These are phyloP conservation scores for Penicillium sp. DNA, from an alignment of 2,329 filamentous ascomycete species.

Conservation along the genomic window DNA sequence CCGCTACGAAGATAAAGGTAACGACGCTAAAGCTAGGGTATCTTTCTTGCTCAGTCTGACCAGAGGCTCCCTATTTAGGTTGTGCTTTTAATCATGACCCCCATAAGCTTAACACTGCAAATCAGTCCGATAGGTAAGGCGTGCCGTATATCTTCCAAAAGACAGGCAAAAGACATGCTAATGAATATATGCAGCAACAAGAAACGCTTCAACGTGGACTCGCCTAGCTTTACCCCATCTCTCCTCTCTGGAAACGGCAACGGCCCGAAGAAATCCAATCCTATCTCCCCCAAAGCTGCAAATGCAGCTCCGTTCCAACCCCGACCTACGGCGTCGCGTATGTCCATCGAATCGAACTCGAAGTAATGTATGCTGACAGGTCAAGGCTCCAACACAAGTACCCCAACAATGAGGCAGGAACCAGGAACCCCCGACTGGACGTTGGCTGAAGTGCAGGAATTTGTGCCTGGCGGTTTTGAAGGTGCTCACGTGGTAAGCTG, in stretches of 20 bases:
- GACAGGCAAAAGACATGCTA: slow-evolving; percentile 1
- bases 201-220: slow-evolving; percentile 90
- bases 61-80: slow-evolving; percentile 38
- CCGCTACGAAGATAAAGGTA: slow-evolving; percentile 82
- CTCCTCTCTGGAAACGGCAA: slow-evolving; percentile 39
- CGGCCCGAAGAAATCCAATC: slow-evolving; percentile 62
- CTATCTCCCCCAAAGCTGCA: slow-evolving; percentile 84
- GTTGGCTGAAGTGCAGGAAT: slow-evolving; percentile 47
- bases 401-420: slow-evolving; percentile 41
- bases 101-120: slow-evolving; percentile 54
- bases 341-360: slow-evolving; percentile 5
- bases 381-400: slow-evolving; percentile 42
- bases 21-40: not conserved
- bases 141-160: not conserved
- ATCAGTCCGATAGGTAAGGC: slow-evolving; percentile 41
- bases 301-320: slow-evolving; percentile 66
- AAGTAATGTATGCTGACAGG: slow-evolving; percentile 21
- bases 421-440: slow-evolving; percentile 44
- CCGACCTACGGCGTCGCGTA: slow-evolving; percentile 42
- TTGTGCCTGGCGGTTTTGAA: slow-evolving; percentile 57
- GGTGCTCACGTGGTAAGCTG: slow-evolving; percentile 47
- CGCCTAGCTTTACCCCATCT: slow-evolving; percentile 85
- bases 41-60: not conserved
- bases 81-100: slow-evolving; percentile 88
- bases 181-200: slow-evolving; percentile 37